A percentile compares a stretch with the other conserved stretches of the same genome.
phyloP scores from a whole-genome alignment of 2,329 filamentous ascomycete species.

The Fusarium phyllophilum region DNA sequence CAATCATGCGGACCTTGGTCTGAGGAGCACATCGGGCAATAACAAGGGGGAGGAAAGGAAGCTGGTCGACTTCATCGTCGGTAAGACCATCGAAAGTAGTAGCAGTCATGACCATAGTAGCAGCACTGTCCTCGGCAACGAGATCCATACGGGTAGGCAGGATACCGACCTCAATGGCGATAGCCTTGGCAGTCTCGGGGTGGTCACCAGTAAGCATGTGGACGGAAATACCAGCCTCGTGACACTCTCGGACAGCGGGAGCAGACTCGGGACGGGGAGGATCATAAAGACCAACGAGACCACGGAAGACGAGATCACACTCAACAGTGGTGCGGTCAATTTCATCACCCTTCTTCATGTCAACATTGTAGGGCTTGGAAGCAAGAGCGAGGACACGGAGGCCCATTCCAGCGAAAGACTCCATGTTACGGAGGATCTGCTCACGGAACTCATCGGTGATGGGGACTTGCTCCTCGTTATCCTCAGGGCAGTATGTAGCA shows the following conservation, averaged over 20 bases:
- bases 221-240: conserved; percentile 70
- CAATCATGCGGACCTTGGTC: conserved; percentile 80
- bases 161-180: conserved; percentile 71
- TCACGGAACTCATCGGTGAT: conserved; percentile 63
- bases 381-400: conserved; percentile 75
- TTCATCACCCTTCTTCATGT: conserved; percentile 54
- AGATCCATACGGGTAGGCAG: conserved; percentile 60
- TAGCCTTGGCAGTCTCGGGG: conserved; percentile 70
- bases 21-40: conserved; percentile 75
- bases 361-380: conserved; percentile 52
- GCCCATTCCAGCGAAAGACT: conserved; percentile 68
- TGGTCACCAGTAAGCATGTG: conserved; percentile 77
- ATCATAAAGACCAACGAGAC: conserved; percentile 76
- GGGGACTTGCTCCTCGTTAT: conserved; percentile 48
- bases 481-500: conserved; percentile 57
- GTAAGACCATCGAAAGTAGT: conserved; percentile 70
- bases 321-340: conserved; percentile 66
- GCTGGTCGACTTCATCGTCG: conserved; percentile 70
- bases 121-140: conserved; percentile 62
- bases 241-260: conserved; percentile 66
- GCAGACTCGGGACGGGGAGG: conserved; percentile 75
- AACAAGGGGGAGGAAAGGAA: conserved; percentile 73
- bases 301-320: conserved; percentile 69
- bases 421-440: conserved; percentile 71
- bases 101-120: conserved; percentile 72